phyloP scores from a whole-genome alignment of 495 filamentous ascomycete species.

The Podospora didyma region DNA sequence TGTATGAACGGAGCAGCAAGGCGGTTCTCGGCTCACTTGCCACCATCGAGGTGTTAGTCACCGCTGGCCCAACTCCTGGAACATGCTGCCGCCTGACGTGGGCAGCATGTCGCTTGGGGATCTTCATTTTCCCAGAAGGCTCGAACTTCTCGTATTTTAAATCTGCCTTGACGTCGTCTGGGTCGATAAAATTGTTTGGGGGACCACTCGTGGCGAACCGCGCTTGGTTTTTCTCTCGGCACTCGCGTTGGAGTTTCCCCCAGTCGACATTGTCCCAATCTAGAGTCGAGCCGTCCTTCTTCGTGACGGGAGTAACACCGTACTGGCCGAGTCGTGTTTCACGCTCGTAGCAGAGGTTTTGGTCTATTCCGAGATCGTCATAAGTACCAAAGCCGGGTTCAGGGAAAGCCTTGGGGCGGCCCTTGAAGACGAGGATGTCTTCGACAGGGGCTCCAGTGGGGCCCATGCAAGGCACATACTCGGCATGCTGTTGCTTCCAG shows the following conservation, averaged over 20 bases:
- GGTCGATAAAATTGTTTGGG: slow-evolving; percentile 27
- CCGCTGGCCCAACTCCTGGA: background rate
- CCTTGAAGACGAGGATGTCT: slow-evolving; percentile 48
- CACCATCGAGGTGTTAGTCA: slow-evolving; percentile 10
- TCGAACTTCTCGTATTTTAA: background rate
- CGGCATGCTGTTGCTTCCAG: slow-evolving; percentile 25
- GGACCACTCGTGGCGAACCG: slow-evolving; percentile 45
- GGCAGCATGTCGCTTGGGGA: background rate
- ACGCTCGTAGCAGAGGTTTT: slow-evolving; percentile 88
- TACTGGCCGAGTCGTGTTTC: slow-evolving; percentile 82
- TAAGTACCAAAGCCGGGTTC: slow-evolving; percentile 78
- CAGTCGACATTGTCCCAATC: slow-evolving; percentile 68
- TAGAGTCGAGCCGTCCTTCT: slow-evolving; percentile 36
- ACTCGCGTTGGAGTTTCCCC: slow-evolving; percentile 64
- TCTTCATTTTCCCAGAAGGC: background rate
- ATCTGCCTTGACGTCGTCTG: background rate
- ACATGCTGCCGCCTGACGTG: background rate
- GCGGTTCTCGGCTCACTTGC: slow-evolving; percentile 55
- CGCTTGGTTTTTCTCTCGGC: slow-evolving; percentile 56
- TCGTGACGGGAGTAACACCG: slow-evolving; percentile 51
- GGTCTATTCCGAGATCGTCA: slow-evolving; percentile 63
- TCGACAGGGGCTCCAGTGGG: slow-evolving; percentile 25
- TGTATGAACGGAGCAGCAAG: slow-evolving; percentile 64
- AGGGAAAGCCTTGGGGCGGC: slow-evolving; percentile 67
- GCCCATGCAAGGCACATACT: slow-evolving; percentile 35